phyloP scores from a whole-genome alignment of 1,284 basidiomycete genomes.

The Malassezia sympodialis region DNA sequence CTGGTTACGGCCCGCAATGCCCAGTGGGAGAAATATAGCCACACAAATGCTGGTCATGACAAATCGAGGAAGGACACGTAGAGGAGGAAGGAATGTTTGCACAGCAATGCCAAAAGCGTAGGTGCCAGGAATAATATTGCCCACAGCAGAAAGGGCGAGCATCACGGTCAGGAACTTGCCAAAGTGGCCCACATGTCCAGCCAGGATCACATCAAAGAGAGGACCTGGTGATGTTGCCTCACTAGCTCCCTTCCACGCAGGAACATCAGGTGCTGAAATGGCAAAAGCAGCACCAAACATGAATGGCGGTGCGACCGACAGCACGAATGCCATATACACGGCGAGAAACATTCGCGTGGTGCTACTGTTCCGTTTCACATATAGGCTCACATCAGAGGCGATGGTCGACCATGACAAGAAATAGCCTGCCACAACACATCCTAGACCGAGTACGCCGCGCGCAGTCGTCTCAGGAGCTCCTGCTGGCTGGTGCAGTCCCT shows the following conservation, averaged over 20 bases:
- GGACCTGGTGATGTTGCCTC: conserved; percentile 54
- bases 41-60: conserved; percentile 70
- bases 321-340: conserved; percentile 57
- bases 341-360: conserved; percentile 54
- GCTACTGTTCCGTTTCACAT: conserved; percentile 51
- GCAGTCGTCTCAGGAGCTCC: conserved; percentile 52
- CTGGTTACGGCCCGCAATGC: conserved; percentile 58
- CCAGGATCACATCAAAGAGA: conserved; percentile 64
- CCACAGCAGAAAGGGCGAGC: conserved; percentile 62
- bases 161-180: conserved; percentile 75
- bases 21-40: conserved; percentile 60
- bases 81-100: conserved; percentile 60
- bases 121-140: conserved; percentile 70
- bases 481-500: conserved; percentile 52
- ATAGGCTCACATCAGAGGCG: conserved; percentile 44
- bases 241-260: conserved; percentile 50
- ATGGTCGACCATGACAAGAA: conserved; percentile 52
- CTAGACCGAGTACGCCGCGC: conserved; percentile 54
- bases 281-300: conserved; percentile 55
- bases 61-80: conserved; percentile 66
- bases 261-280: conserved; percentile 54
- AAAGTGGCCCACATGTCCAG: conserved; percentile 58
- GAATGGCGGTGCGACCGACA: conserved; percentile 55
- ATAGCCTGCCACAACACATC: conserved; percentile 56
- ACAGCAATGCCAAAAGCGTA: conserved; percentile 36